These are phyloP conservation scores for Gossypium schwendimanii DNA, from an alignment of 441 rosid species.

Conservation along the genomic window DNA sequence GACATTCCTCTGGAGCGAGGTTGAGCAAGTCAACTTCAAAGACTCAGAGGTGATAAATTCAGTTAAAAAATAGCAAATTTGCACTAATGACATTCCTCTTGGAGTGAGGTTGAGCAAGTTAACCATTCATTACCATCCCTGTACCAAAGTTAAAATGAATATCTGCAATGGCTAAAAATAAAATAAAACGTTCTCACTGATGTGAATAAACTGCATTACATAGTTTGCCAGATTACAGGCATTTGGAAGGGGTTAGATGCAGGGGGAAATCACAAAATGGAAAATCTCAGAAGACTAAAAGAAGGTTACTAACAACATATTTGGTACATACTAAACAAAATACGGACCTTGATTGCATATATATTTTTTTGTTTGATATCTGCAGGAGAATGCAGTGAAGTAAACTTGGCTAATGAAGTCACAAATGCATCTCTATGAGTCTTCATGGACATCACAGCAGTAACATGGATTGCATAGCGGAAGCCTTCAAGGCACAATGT, in stretches of 20 bases:
- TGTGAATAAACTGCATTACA: background rate
- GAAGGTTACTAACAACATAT: background rate
- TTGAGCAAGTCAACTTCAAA: background rate
- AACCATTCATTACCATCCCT: background rate
- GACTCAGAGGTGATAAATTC: background rate
- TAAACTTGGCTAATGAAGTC: constrained; percentile 95
- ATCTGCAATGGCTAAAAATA: constrained; percentile 1
- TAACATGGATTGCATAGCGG: constrained; percentile 86
- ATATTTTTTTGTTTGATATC: constrained; percentile 91
- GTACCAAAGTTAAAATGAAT: background rate
- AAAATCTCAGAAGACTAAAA: background rate
- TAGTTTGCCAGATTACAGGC: background rate
- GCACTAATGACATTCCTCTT: background rate
- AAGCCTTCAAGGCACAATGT: constrained; percentile 88
- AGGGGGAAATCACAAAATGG: background rate
- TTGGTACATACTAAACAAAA: constrained; percentile 2
- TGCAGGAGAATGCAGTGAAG: constrained; percentile 95
- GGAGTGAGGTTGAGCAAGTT: background rate
- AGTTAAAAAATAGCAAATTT: background rate
- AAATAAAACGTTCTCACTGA: background rate
- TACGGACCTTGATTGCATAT: constrained; percentile 83
- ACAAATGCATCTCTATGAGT: constrained; percentile 99
- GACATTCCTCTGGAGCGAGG: background rate
- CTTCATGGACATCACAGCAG: constrained; percentile 97
- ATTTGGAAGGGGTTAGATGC: background rate